Evolutionary conservation across 2,329 filamentous ascomycete species (phyloP).

Genomic region (Paecilomyces fulvus): DNA sequence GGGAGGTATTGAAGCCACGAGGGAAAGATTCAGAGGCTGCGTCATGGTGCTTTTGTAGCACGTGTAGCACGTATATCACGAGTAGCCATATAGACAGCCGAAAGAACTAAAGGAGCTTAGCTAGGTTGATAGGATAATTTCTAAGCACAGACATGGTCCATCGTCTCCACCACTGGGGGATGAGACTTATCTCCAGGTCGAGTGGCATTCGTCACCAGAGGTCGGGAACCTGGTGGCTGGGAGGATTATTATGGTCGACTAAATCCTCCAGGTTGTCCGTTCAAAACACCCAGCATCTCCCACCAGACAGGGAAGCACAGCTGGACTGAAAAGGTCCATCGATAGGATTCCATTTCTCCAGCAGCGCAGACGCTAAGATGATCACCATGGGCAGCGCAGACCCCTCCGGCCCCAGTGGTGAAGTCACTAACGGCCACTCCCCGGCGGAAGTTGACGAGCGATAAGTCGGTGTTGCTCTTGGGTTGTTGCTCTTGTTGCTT

Average conservation of each 20-base stretch:
- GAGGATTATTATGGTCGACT: not conserved
- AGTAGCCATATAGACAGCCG: not conserved
- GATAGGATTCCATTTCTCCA: constrained; percentile 2
- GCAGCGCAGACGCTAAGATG: not conserved
- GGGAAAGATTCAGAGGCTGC: not conserved
- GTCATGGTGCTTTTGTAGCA: not conserved
- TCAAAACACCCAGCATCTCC: not conserved
- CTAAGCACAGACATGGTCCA: not conserved
- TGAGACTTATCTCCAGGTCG: not conserved
- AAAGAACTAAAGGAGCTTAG: not conserved
- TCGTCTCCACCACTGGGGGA: not conserved
- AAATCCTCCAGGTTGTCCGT: not conserved
- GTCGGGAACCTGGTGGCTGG: not conserved
- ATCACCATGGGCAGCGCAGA: constrained; percentile 1
- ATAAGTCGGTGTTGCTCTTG: not conserved
- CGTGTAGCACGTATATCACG: too few species aligned
- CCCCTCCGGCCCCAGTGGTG: not conserved
- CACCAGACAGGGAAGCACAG: not conserved
- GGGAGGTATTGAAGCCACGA: not conserved
- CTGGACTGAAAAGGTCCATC: not conserved
- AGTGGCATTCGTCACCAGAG: not conserved
- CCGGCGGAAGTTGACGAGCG: not conserved
- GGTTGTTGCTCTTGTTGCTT: not conserved
- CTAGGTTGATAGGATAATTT: not conserved
- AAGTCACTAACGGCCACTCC: not conserved